Conservation (phyloP, 2,329 filamentous ascomycete genomes). For the Colletotrichum plurivorum region DNA sequence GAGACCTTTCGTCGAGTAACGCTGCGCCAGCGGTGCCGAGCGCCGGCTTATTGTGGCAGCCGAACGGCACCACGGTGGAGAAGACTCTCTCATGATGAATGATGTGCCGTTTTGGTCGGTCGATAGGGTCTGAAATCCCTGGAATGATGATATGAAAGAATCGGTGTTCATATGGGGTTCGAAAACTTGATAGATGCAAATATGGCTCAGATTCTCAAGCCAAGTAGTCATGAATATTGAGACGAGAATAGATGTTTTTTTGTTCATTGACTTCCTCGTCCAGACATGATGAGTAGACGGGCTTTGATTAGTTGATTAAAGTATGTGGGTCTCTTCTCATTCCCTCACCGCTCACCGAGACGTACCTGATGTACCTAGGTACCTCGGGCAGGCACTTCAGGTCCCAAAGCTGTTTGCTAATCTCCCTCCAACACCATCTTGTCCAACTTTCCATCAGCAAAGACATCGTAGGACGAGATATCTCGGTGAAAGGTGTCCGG, state of each 20-base stretch:
- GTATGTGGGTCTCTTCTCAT: no score
- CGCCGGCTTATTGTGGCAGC: constrained; percentile 24
- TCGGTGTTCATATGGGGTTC: constrained; percentile 5
- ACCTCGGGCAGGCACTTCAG: no score
- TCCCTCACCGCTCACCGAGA: no score
- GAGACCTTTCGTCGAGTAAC: constrained; percentile 3
- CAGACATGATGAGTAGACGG: no score
- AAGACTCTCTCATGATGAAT: constrained; percentile 15
- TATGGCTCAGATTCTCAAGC: constrained; percentile 5
- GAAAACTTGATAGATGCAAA: constrained; percentile 8
- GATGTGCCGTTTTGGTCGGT: background rate
- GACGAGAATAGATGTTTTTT: constrained; percentile 2
- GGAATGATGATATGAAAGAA: constrained; percentile 2
- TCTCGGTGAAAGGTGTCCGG: no score
- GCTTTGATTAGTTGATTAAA: no score
- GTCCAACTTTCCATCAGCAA: no score
- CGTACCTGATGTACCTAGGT: no score
- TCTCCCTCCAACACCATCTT: no score
- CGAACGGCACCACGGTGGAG: constrained; percentile 6
- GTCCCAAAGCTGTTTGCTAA: no score
- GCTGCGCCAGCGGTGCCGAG: background rate
- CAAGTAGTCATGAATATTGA: background rate
- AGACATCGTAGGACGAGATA: no score
- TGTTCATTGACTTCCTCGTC: background rate
- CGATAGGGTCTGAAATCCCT: background rate